Conservation (phyloP, 495 filamentous ascomycete species). For the Aspergillus conjunctus region DNA sequence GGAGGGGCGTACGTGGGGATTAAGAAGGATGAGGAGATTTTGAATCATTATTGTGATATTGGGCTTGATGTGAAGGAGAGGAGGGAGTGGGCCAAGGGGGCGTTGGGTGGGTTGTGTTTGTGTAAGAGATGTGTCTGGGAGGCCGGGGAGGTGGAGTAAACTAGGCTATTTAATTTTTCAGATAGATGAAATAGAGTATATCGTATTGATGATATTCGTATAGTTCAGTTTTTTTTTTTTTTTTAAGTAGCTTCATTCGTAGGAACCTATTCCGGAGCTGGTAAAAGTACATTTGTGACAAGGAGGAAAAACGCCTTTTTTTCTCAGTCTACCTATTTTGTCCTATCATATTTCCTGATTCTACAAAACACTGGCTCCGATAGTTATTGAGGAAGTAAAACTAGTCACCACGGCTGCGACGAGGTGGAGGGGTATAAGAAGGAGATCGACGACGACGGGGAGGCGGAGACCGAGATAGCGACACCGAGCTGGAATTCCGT, state of each 20-base stretch:
- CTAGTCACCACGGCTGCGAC: slow-evolving; percentile 20
- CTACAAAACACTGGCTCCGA: not conserved
- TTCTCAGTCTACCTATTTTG: not conserved
- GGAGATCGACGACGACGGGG: slow-evolving; percentile 19
- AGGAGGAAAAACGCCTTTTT: not conserved
- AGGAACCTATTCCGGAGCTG: too few relatives aligned
- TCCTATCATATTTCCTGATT: not conserved
- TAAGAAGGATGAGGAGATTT: slow-evolving; percentile 74
- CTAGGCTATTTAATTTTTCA: too few relatives aligned
- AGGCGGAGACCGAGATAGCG: slow-evolving; percentile 27
- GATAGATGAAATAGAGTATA: too few relatives aligned
- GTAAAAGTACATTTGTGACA: too few relatives aligned
- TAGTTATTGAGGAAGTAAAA: not conserved
- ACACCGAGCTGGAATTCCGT: slow-evolving; percentile 31
- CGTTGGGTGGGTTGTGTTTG: slow-evolving; percentile 81
- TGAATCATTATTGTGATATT: slow-evolving; percentile 95
- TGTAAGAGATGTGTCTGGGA: slow-evolving; percentile 77
- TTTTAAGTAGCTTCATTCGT: too few relatives aligned
- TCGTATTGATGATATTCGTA: too few relatives aligned
- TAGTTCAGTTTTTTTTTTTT: too few relatives aligned
- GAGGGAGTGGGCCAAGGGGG: slow-evolving; percentile 85
- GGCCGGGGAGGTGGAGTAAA: slow-evolving; percentile 23
- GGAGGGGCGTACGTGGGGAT: slow-evolving; percentile 54
- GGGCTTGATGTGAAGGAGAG: slow-evolving; percentile 72
- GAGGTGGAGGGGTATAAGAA: slow-evolving; percentile 36